Evolutionary conservation across 176 grass and related monocot genomes (phyloP).

Genomic region (Echinochloa phyllopogon): DNA sequence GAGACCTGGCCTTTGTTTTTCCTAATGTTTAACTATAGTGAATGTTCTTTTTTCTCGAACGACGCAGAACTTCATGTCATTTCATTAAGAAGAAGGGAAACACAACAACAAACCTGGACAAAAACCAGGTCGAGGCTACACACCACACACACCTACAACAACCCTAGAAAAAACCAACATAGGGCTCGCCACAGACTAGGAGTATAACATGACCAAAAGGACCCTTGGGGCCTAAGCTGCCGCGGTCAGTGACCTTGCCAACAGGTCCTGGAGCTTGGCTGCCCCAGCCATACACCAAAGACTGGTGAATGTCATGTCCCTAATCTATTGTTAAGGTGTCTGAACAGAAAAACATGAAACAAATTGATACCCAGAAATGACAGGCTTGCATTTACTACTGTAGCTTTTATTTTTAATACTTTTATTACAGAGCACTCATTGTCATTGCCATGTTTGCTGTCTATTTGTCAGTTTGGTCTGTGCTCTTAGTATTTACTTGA

Average conservation of each 20-base stretch:
- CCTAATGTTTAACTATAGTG: conserved; percentile 10
- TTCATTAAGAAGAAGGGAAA: too few relatives aligned
- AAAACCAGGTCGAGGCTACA: too few relatives aligned
- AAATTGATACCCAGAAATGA: conserved; percentile 2
- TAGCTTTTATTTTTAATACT: conserved; percentile 2
- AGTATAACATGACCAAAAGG: too few relatives aligned
- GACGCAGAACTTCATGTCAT: too few relatives aligned
- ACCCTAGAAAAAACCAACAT: too few relatives aligned
- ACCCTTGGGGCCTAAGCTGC: too few relatives aligned
- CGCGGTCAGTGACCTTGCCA: too few relatives aligned
- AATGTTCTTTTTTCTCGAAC: not conserved
- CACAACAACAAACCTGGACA: too few relatives aligned
- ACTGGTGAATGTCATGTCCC: not conserved
- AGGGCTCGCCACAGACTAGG: too few relatives aligned
- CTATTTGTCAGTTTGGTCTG: conserved; percentile 29
- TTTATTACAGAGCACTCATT: conserved; percentile 15
- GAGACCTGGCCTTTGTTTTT: not conserved
- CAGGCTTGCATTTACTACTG: conserved; percentile 23
- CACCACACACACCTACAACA: too few relatives aligned
- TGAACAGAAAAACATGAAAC: not conserved
- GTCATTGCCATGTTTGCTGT: not conserved
- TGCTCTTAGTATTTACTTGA: conserved; percentile 22
- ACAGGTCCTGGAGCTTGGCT: too few relatives aligned
- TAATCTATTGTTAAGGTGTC: not conserved
- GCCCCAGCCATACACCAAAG: too few relatives aligned